phyloP scores from a whole-genome alignment of 2,329 filamentous ascomycete genomes.

The Stemphylium beticola region DNA sequence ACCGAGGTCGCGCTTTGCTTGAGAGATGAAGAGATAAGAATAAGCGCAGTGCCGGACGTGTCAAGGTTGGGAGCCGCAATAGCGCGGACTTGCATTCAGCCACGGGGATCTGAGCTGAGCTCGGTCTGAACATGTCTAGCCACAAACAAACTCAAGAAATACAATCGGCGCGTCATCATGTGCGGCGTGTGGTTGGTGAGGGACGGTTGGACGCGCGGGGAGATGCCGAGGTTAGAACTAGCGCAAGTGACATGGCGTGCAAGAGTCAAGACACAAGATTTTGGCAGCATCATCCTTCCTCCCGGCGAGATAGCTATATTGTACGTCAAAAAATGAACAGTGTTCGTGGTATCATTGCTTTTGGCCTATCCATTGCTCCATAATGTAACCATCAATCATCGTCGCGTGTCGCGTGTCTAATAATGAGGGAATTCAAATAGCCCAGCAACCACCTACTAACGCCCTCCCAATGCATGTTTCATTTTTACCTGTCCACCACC shows the following conservation, averaged over 20 bases:
- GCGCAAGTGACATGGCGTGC: conserved; percentile 7
- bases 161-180: conserved; percentile 26
- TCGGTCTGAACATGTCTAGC: conserved; percentile 36
- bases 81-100: conserved; percentile 5
- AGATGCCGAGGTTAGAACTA: conserved; percentile 41
- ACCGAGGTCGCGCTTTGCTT: background rate
- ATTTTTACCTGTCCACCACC: conserved; percentile 5
- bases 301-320: background rate
- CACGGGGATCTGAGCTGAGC: conserved; percentile 13
- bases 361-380: conserved; percentile 35
- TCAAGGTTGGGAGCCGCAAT: background rate
- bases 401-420: conserved; percentile 22
- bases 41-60: background rate
- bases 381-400: conserved; percentile 36
- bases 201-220: conserved; percentile 30
- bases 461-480: conserved; percentile 41
- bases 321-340: conserved; percentile 10
- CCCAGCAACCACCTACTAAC: conserved; percentile 23
- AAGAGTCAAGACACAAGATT: background rate
- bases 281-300: conserved; percentile 7
- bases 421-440: conserved; percentile 18
- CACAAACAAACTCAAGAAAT: conserved; percentile 15
- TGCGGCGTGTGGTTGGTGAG: conserved; percentile 21
- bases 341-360: conserved; percentile 47
- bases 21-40: background rate